Conservation (phyloP, 1,284 basidiomycete genomes). For the Puccinia horiana region DNA sequence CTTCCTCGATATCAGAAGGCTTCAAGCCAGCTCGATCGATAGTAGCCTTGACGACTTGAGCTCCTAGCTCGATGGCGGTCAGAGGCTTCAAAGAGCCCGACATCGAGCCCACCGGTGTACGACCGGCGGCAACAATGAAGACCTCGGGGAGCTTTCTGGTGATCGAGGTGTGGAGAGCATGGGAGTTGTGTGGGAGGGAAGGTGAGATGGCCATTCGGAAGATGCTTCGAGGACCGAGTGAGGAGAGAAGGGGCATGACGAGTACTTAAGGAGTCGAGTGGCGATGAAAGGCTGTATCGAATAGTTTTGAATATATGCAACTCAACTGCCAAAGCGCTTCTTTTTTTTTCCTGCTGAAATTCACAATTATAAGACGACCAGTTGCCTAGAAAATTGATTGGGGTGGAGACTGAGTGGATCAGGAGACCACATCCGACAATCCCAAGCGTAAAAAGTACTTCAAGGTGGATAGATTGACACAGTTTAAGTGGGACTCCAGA, state of each 20-base stretch:
- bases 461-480: not conserved
- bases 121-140: constrained; percentile 89
- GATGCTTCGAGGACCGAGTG: not conserved
- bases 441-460: too few species aligned
- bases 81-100: constrained; percentile 84
- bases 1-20: constrained; percentile 81
- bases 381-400: not conserved
- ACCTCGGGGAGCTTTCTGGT: constrained; percentile 63
- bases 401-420: not conserved
- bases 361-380: not conserved
- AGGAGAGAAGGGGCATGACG: not conserved
- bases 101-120: constrained; percentile 92
- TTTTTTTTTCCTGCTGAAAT: too few species aligned
- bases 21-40: constrained; percentile 77
- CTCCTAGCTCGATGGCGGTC: constrained; percentile 87
- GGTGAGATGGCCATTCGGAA: constrained; percentile 30
- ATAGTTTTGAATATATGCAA: constrained; percentile 15
- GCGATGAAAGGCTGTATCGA: not conserved
- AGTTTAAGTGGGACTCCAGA: too few species aligned
- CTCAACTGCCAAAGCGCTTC: not conserved
- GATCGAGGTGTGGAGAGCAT: not conserved
- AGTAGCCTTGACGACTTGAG: constrained; percentile 84
- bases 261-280: not conserved
- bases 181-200: not conserved
- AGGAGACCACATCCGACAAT: not conserved